Conservation (phyloP, 2,329 filamentous ascomycete species). For the Pseudopithomyces chartarum region DNA sequence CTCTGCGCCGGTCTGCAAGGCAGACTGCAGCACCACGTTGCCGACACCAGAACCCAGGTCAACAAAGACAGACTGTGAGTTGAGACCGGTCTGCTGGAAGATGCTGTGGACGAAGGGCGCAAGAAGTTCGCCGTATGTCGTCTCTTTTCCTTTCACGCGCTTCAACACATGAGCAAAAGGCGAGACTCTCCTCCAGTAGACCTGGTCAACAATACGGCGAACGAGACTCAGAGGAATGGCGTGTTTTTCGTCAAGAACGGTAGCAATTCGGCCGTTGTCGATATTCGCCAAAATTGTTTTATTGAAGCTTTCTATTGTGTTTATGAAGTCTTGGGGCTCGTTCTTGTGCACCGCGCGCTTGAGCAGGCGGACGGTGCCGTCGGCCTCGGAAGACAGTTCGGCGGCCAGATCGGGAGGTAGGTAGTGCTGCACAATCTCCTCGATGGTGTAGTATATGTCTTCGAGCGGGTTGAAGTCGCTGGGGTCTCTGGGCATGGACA, state of each 20-base stretch:
- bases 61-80: conserved; percentile 84
- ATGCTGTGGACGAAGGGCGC: conserved; percentile 84
- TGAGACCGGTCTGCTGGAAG: conserved; percentile 77
- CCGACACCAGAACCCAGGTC: conserved; percentile 95
- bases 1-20: conserved; percentile 89
- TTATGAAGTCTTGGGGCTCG: conserved; percentile 70
- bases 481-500: conserved; percentile 28
- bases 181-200: conserved; percentile 90
- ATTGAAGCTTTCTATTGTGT: conserved; percentile 80
- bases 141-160: conserved; percentile 73
- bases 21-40: conserved; percentile 93
- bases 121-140: conserved; percentile 93
- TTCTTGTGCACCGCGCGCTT: conserved; percentile 73
- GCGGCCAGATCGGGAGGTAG: conserved; percentile 71
- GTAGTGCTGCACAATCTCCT: conserved; percentile 71
- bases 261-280: conserved; percentile 71
- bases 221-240: conserved; percentile 69
- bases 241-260: conserved; percentile 71
- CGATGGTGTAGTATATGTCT: conserved; percentile 68
- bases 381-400: conserved; percentile 72
- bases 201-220: conserved; percentile 81
- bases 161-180: conserved; percentile 82
- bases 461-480: conserved; percentile 66
- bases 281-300: conserved; percentile 67
- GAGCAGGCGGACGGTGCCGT: conserved; percentile 76